Conservation (phyloP, 768 basidiomycete species). For the Mycena belliarum region DNA sequence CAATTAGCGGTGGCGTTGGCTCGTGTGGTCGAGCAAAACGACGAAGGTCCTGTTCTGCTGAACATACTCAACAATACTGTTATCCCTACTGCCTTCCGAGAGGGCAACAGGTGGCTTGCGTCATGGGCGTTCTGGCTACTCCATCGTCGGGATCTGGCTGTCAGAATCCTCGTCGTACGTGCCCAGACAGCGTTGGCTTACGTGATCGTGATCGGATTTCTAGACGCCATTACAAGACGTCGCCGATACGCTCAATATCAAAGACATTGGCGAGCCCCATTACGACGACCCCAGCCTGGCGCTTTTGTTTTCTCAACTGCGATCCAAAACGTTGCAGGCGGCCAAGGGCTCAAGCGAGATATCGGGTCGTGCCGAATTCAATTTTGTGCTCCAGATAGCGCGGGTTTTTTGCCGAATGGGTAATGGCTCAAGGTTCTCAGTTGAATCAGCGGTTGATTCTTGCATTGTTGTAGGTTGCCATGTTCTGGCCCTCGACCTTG, state of each 20-base stretch:
- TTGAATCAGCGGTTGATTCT: background rate
- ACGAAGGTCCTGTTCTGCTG: conserved; percentile 75
- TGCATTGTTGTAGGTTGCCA: conserved; percentile 75
- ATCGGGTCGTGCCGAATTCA: conserved; percentile 85
- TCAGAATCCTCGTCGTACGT: conserved; percentile 85
- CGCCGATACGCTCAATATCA: conserved; percentile 55
- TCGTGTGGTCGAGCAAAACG: conserved; percentile 78
- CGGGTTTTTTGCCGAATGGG: conserved; percentile 95
- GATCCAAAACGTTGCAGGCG: conserved; percentile 89
- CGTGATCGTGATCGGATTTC: background rate
- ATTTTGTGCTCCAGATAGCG: conserved; percentile 93
- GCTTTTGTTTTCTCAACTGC: conserved; percentile 85
- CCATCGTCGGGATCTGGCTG: conserved; percentile 83
- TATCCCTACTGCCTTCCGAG: conserved; percentile 79
- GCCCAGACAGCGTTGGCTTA: background rate
- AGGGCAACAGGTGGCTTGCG: conserved; percentile 90
- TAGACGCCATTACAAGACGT: conserved; percentile 81
- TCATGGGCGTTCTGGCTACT: conserved; percentile 98
- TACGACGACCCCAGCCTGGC: conserved; percentile 95
- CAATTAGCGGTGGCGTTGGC: conserved; percentile 89
- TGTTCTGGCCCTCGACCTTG: conserved; percentile 85
- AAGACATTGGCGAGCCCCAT: conserved; percentile 78
- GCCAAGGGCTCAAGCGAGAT: conserved; percentile 93
- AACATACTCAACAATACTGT: conserved; percentile 74
- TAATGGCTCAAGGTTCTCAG: conserved; percentile 36